These are phyloP conservation scores for Delonix regia DNA, from an alignment of 306 rosid species.

Conservation along the genomic window DNA sequence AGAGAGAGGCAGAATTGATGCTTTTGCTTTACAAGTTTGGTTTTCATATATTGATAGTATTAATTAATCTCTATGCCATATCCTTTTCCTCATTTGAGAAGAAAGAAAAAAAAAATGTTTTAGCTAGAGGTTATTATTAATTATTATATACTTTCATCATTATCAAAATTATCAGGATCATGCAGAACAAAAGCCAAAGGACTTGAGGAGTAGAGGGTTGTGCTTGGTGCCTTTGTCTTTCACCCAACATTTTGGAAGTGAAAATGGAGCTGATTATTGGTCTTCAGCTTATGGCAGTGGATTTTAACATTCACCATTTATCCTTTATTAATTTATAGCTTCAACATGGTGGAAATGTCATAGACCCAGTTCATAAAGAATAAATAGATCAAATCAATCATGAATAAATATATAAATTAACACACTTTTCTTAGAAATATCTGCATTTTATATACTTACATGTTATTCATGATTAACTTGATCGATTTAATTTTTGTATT, in stretches of 20 bases:
- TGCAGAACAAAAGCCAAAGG: slow-evolving; percentile 48
- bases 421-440: no score
- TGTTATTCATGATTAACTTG: no score
- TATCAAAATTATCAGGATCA: slow-evolving; percentile 25
- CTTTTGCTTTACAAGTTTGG: background rate
- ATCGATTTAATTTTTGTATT: no score
- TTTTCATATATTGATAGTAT: background rate
- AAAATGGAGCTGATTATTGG: slow-evolving; percentile 85
- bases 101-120: background rate
- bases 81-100: background rate
- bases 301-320: slow-evolving; percentile 25
- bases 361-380: background rate
- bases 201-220: slow-evolving; percentile 76
- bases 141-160: background rate
- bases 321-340: background rate
- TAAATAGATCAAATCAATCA: no score
- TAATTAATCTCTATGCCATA: no score
- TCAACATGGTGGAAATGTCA: background rate
- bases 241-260: slow-evolving; percentile 73
- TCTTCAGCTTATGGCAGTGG: slow-evolving; percentile 60
- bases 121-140: background rate
- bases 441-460: no score
- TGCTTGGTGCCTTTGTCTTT: slow-evolving; percentile 81
- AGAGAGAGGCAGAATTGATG: background rate
- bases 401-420: no score